phyloP scores from a whole-genome alignment of 164 flowering plant genomes.

The Liquidambar formosana region DNA sequence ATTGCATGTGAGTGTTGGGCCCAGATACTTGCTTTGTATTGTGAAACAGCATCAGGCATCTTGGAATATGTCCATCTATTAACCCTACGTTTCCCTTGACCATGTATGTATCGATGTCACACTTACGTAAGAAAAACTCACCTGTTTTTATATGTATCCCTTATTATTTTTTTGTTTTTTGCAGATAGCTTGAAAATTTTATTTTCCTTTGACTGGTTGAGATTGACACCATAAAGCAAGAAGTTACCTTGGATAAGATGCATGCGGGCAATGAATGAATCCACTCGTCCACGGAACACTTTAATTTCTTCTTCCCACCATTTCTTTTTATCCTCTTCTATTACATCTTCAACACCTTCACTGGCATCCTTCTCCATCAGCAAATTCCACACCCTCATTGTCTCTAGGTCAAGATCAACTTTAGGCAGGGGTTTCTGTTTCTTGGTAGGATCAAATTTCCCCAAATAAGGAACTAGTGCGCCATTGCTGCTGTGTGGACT shows the following conservation, averaged over 20 bases:
- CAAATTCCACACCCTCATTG: conserved; percentile 24
- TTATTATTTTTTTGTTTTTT: too few relatives aligned
- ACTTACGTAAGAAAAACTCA: too few relatives aligned
- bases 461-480: conserved; percentile 11
- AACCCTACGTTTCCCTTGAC: too few relatives aligned
- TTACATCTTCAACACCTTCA: conserved; percentile 15
- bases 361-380: conserved; percentile 17
- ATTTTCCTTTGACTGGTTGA: too few relatives aligned
- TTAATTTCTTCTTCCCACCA: conserved; percentile 49
- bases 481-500: not conserved
- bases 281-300: conserved; percentile 38
- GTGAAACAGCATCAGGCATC: too few relatives aligned
- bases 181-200: too few relatives aligned
- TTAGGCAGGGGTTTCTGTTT: conserved; percentile 1
- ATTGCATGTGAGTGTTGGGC: too few relatives aligned
- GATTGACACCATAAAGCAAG: too few relatives aligned
- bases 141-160: too few relatives aligned
- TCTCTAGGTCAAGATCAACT: conserved; percentile 29
- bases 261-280: conserved; percentile 59
- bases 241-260: conserved; percentile 63
- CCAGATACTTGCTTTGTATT: too few relatives aligned
- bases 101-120: too few relatives aligned
- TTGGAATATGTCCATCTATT: too few relatives aligned
- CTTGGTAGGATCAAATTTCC: not conserved
- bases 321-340: conserved; percentile 32